Base-by-base conservation (phyloP, 1,284 basidiomycete species). In the Cutaneotrichosporon sp. region DNA sequence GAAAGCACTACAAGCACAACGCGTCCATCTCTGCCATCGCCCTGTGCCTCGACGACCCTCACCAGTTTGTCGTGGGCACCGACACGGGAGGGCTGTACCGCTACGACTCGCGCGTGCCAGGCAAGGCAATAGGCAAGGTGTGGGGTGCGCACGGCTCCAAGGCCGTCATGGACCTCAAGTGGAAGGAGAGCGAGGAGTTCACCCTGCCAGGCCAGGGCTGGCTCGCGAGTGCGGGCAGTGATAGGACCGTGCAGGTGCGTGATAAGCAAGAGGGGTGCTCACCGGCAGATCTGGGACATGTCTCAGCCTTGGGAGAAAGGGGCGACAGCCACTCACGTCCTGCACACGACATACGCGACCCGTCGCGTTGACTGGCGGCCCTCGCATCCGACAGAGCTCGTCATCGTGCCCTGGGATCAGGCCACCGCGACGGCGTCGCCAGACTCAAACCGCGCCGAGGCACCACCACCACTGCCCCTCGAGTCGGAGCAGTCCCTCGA, bases 181-280 rank as follows among this genome's bases (percentile, higher is more conserved):
- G 92, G 92, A 80, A 79, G 66, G 69, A 59, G 24, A 36, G 60
- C 33, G 65, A 59, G 1, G 79, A 73, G 29, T 55, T 55, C n/a
- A 52, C 42, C 20, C 42, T 53, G 10, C 33, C 50, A 1, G 82
- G 84, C 2, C 52, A 84, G 16, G 89, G 90, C 0, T 95, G 91
- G 91, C 82, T 94, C 18, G 88, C 87, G 0, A 92, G 88, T 67
- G 90, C 88, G 7, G 90, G 91, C 0, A 81, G 92, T 27, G 91
- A 94, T 77, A 84, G 87, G 51, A 87, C 85, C 22, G 90, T 93
- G 46, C 92, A 92, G 82, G 90, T 87, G 64, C 59, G 50, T 36
- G 77, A 70, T 59, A 18, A 18, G 11, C 25, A 18, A 11, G 16
- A 25, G 38, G 54, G 54, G 42, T 14, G 60, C 34, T 65, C 16